Conservation (phyloP, 1,284 basidiomycete species). For the Uromyces viciae-fabae region DNA sequence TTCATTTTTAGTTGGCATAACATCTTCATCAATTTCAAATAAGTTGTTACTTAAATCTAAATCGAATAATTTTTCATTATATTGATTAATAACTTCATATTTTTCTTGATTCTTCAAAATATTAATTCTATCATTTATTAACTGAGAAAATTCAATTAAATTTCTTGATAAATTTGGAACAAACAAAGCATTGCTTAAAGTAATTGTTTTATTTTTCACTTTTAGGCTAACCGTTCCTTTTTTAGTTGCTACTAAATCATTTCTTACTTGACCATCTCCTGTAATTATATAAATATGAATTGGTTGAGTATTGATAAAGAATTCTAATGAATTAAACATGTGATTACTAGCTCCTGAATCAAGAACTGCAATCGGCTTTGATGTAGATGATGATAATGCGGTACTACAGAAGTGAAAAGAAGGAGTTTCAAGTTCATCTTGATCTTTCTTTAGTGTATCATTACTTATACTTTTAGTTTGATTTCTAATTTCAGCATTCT, state of each 20-base stretch:
- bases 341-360: not conserved
- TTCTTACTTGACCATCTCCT: not conserved
- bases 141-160: not conserved
- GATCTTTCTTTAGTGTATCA: not conserved
- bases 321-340: not conserved
- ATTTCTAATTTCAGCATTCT: not conserved
- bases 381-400: not conserved
- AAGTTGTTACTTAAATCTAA: not conserved
- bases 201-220: not conserved
- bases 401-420: not conserved
- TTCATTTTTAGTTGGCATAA: not conserved
- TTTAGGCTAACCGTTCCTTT: not conserved
- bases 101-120: not conserved
- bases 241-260: not conserved
- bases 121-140: not conserved
- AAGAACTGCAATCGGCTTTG: not conserved
- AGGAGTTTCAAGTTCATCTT: not conserved
- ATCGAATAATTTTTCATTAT: not conserved
- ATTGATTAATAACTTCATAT: not conserved
- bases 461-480: not conserved
- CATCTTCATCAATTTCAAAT: not conserved
- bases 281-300: not conserved
- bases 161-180: not conserved
- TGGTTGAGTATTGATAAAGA: not conserved
- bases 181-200: not conserved